Conservation (phyloP, 495 filamentous ascomycete species). For the Trichoderma erinaceum region DNA sequence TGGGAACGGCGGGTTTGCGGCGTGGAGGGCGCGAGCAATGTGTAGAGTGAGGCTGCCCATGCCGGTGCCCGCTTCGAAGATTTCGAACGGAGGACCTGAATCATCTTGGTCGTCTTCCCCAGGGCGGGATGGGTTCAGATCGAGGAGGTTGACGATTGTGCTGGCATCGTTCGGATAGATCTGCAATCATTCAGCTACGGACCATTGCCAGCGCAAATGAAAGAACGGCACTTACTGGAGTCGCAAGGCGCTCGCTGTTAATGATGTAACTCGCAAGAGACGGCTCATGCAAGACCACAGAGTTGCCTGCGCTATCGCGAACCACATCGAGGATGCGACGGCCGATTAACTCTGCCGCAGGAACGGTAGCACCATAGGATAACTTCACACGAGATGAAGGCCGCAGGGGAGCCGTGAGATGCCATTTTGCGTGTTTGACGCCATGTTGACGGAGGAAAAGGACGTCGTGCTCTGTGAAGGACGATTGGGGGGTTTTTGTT, state of each 20-base stretch:
- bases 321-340: constrained; percentile 14
- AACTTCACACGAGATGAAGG: constrained; percentile 1
- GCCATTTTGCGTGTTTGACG: constrained; percentile 13
- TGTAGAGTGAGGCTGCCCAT: constrained; percentile 70
- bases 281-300: constrained; percentile 10
- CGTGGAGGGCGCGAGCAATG: constrained; percentile 68
- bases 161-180: constrained; percentile 67
- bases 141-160: constrained; percentile 65
- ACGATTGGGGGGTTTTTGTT: background rate
- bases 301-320: constrained; percentile 12
- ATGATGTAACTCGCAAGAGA: constrained; percentile 14
- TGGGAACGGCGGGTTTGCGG: constrained; percentile 50
- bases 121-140: constrained; percentile 54
- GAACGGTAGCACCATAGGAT: background rate
- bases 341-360: background rate
- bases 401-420: background rate
- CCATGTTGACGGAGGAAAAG: constrained; percentile 12
- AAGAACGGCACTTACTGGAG: background rate
- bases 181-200: background rate
- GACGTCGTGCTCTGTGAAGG: constrained; percentile 16
- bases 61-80: constrained; percentile 77
- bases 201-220: background rate
- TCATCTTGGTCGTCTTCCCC: constrained; percentile 24
- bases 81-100: constrained; percentile 45
- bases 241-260: constrained; percentile 1